Evolutionary conservation across 331 rosid genomes (phyloP).

Genomic region (Spiraea crenata): DNA sequence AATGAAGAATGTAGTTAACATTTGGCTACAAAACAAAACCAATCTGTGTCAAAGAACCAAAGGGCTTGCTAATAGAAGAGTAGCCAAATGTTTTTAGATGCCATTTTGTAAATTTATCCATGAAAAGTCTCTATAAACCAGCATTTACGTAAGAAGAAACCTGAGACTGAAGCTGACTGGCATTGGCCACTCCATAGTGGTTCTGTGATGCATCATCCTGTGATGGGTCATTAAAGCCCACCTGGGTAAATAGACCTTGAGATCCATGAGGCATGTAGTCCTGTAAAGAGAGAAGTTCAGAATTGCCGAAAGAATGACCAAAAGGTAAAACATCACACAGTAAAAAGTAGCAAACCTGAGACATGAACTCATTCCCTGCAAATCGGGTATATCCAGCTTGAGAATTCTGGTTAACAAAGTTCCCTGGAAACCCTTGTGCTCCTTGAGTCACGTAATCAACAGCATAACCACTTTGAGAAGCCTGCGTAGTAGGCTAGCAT

Average conservation of each 20-base stretch:
- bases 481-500: constrained; percentile 41
- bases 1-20: neutral
- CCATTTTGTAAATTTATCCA: neutral
- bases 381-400: constrained; percentile 97
- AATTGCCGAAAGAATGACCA: constrained; percentile 4
- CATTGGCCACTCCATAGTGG: constrained; percentile 70
- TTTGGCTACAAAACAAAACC: neutral
- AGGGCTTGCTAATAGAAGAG: neutral
- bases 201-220: constrained; percentile 86
- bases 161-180: constrained; percentile 96
- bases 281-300: constrained; percentile 42
- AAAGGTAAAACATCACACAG: neutral
- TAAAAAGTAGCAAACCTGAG: constrained; percentile 65
- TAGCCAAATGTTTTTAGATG: constrained; percentile 1
- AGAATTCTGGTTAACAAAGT: constrained; percentile 83
- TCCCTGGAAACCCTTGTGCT: constrained; percentile 93
- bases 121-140: neutral
- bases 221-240: constrained; percentile 81
- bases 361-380: constrained; percentile 95
- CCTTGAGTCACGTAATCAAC: constrained; percentile 94
- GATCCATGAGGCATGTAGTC: constrained; percentile 95
- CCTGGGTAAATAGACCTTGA: constrained; percentile 93
- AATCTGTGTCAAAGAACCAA: neutral
- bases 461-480: constrained; percentile 95
- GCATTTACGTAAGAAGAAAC: constrained; percentile 41